Conservation (phyloP, 106 monocot genomes). For the Chionographis japonica region DNA sequence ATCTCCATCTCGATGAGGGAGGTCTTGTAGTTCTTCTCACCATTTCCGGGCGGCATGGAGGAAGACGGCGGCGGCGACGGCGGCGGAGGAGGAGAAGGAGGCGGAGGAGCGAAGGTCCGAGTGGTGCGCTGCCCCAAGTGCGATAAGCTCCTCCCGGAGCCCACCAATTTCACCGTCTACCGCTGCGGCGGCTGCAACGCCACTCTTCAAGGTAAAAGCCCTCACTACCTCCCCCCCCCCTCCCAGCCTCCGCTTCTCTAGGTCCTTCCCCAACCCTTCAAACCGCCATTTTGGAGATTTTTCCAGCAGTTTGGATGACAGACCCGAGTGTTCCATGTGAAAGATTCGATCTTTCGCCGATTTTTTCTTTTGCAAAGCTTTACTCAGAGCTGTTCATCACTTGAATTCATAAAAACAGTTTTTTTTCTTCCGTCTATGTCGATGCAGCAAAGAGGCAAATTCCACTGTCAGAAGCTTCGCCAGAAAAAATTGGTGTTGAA, state of each 20-base stretch:
- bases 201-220: slow-evolving; percentile 74
- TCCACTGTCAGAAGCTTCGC: slow-evolving; percentile 25
- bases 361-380: background rate
- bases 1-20: too few species aligned
- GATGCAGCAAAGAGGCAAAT: slow-evolving; percentile 38
- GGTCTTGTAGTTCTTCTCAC: background rate
- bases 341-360: background rate
- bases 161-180: slow-evolving; percentile 67
- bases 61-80: too few species aligned
- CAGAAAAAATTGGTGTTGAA: slow-evolving; percentile 35
- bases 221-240: background rate
- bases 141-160: slow-evolving; percentile 82
- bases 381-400: background rate
- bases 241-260: background rate
- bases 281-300: too few species aligned
- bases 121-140: slow-evolving; percentile 97
- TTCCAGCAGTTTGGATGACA: background rate
- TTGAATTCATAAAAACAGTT: background rate
- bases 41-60: background rate
- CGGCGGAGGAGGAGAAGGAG: slow-evolving; percentile 18
- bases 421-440: background rate
- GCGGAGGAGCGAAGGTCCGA: slow-evolving; percentile 41
- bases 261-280: too few species aligned
- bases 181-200: slow-evolving; percentile 83
- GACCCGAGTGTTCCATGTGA: background rate